Percentiles rank a stretch among this genome's conserved stretches.
Conservation (phyloP, 2,329 filamentous ascomycete species). For the Blastomyces silverae region DNA sequence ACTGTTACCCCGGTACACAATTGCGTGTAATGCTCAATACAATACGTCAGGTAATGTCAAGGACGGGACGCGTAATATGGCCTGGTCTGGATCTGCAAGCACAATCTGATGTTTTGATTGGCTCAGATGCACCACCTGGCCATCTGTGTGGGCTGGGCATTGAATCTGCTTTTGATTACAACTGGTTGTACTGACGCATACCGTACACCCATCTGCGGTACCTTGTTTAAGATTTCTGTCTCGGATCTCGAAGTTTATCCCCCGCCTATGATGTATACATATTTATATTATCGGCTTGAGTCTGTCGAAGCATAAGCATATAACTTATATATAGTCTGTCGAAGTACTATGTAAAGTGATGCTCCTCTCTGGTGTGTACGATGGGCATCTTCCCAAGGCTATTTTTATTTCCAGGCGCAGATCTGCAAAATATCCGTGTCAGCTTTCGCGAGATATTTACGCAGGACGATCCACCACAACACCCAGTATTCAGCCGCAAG, state of each 20-base stretch:
- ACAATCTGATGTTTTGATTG: too few relatives aligned
- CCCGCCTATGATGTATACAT: background rate
- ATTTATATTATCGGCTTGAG: background rate
- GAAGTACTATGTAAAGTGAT: too few relatives aligned
- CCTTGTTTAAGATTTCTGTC: background rate
- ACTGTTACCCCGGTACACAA: background rate
- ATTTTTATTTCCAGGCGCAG: too few relatives aligned
- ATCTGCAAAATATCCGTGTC: too few relatives aligned
- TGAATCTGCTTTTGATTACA: too few relatives aligned
- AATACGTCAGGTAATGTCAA: background rate
- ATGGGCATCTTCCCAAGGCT: too few relatives aligned
- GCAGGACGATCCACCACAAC: too few relatives aligned
- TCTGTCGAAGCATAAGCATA: too few relatives aligned
- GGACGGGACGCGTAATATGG: slow-evolving; percentile 5
- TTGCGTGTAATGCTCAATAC: background rate
- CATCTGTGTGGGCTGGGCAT: background rate
- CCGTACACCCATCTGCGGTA: background rate
- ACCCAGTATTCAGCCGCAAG: background rate
- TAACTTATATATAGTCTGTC: too few relatives aligned
- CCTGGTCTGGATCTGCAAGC: background rate
- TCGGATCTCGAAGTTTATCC: background rate
- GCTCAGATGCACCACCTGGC: too few relatives aligned
- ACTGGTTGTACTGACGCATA: background rate
- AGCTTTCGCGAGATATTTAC: too few relatives aligned
- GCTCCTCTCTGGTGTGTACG: too few relatives aligned